Conservation (phyloP, 73 alveolate genomes). For the Paramecium primaurelia region DNA sequence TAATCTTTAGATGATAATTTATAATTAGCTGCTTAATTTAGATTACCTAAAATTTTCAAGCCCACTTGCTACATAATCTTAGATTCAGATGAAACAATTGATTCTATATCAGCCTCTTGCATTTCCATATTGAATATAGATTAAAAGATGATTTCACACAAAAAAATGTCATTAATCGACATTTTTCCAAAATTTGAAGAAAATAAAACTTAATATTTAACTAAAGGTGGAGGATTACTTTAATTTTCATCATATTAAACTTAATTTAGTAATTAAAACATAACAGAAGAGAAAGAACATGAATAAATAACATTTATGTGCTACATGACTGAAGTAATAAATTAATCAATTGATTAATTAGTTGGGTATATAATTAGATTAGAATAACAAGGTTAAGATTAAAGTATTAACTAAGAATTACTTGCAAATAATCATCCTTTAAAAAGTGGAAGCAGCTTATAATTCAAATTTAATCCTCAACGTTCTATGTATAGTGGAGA, state of each 20-base stretch:
- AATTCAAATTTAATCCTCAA: neutral
- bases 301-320: neutral
- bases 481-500: neutral
- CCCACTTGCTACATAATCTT: neutral
- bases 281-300: neutral
- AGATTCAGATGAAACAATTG: neutral
- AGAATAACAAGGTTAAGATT: neutral
- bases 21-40: slow-evolving; percentile 12
- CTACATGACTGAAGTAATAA: neutral
- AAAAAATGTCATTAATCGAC: neutral
- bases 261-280: neutral
- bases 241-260: neutral
- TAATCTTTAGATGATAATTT: neutral
- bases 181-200: neutral
- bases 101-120: slow-evolving; percentile 38
- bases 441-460: neutral
- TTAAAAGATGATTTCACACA: neutral
- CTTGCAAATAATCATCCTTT: neutral
- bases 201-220: neutral
- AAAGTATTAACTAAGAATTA: slow-evolving; percentile 6
- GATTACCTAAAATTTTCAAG: neutral
- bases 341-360: neutral
- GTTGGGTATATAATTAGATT: neutral
- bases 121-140: neutral
- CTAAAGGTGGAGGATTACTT: neutral